Base-by-base conservation (phyloP, 108 stramenopile species). In the Aurantiochytrium sp. region DNA sequence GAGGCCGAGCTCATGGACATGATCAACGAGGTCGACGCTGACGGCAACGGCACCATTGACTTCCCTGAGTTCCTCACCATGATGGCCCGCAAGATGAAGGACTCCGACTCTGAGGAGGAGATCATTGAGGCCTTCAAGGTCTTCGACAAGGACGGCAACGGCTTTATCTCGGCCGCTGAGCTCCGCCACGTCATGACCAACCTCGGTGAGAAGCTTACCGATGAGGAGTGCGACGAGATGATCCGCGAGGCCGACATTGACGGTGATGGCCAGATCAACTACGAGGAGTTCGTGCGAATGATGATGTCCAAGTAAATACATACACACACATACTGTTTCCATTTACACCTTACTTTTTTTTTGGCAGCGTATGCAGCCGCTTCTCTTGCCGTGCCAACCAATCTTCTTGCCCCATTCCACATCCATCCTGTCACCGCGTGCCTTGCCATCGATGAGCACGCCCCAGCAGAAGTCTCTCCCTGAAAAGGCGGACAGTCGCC, bases 21-120 rank as follows among this genome's bases (percentile, higher is more conserved):
- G 99, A 99, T 99, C 95, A 98, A 99, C 94, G 99, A 99, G 95
- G 96, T 96, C 91, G 99, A 99, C 93, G 98, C 99, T 64, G 99
- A 99, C 90, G 99, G 99, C 89, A 99, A 98, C 93, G 99, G 99
- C 58, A 99, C 98, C 91, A 99, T 99, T 92, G 99, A 99, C 94
- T 99, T 99, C 95, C 99, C 99, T 58, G 99, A 99, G 95, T 99
- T 99, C 95, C 93, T 99, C 60, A 99, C 99, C 90, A 99, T 99
- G 98, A 99, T 99, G 99, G 99, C 99, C 72, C 95, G 99, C 90
- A 99, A 99, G 95, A 99, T 99, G 99, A 99, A 99, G 83, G 99
- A 99, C 92, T 99, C 99, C 28, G 99, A 99, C 92, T 96, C 96
- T 44, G 97, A 98, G 92, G 97, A 99, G 93, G 99, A 99, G 96